Conservation (phyloP, 306 rosid species). For the Carpinus viminea region DNA sequence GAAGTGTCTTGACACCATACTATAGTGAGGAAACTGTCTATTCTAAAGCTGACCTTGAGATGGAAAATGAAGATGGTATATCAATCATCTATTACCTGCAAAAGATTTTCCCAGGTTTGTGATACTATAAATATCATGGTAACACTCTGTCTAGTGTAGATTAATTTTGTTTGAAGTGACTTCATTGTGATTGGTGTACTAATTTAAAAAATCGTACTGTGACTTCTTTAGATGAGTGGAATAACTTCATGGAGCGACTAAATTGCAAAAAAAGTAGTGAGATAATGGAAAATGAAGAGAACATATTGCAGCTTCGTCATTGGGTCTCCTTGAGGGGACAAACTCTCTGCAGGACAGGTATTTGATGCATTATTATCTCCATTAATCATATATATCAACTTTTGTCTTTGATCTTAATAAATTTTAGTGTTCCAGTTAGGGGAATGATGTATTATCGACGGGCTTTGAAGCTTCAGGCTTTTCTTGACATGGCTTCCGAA, state of each 20-base stretch:
- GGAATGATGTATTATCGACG: constrained; percentile 99
- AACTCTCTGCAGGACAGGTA: constrained; percentile 94
- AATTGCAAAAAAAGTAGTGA: constrained; percentile 82
- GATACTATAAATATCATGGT: constrained; percentile 6
- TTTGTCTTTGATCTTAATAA: constrained; percentile 29
- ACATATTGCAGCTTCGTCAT: constrained; percentile 84
- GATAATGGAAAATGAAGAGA: constrained; percentile 84
- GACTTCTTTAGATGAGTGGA: constrained; percentile 83
- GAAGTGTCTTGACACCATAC: constrained; percentile 95
- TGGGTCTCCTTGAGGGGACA: constrained; percentile 98
- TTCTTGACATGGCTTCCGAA: constrained; percentile 96
- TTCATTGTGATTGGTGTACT: constrained; percentile 4
- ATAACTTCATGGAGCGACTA: constrained; percentile 90
- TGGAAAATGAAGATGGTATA: constrained; percentile 96
- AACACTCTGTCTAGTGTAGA: constrained; percentile 19
- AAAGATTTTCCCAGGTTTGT: constrained; percentile 93
- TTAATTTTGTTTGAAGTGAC: constrained; percentile 21
- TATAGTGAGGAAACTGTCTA: constrained; percentile 96
- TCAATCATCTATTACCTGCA: constrained; percentile 93
- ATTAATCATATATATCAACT: constrained; percentile 22
- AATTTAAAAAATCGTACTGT: constrained; percentile 15
- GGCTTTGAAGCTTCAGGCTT: constrained; percentile 97
- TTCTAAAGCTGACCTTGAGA: constrained; percentile 89
- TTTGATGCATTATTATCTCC: constrained; percentile 21
- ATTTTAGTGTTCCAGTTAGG: constrained; percentile 61